A percentile compares a stretch with the other conserved stretches of the same genome.
Conservation (phyloP, 345 rosid species). For the Kandelia obovata region DNA sequence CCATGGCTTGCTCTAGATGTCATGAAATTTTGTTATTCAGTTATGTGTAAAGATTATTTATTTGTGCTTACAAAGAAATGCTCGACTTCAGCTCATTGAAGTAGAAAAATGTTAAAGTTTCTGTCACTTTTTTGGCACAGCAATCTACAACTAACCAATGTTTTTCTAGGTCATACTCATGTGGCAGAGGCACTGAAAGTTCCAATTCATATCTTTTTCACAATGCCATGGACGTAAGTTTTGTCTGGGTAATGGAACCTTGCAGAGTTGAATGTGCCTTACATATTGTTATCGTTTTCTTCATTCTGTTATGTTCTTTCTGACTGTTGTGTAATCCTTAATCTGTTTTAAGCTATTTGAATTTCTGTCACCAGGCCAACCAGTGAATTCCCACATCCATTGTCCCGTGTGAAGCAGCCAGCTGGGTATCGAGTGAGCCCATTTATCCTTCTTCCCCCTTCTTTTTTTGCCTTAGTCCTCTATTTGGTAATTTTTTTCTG, state of each 20-base stretch:
- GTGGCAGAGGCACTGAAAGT: constrained; percentile 91
- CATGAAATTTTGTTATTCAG: background rate
- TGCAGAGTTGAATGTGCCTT: constrained; percentile 24
- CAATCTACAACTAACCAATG: constrained; percentile 22
- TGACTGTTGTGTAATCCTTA: constrained; percentile 28
- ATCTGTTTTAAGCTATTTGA: constrained; percentile 8
- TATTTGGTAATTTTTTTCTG: constrained; percentile 6
- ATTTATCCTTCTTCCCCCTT: constrained; percentile 10
- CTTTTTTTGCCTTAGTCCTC: background rate
- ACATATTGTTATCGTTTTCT: constrained; percentile 15
- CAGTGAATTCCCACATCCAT: constrained; percentile 96
- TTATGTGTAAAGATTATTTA: background rate
- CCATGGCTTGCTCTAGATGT: background rate
- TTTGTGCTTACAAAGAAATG: background rate
- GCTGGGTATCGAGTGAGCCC: constrained; percentile 93
- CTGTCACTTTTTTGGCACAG: background rate
- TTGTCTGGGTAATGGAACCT: constrained; percentile 47
- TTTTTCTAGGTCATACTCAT: constrained; percentile 78
- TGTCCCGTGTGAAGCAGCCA: constrained; percentile 94
- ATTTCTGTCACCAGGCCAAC: constrained; percentile 67
- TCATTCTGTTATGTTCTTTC: constrained; percentile 13
- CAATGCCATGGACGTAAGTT: constrained; percentile 99
- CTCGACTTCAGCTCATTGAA: background rate
- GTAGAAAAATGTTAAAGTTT: background rate
- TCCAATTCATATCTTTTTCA: constrained; percentile 95